phyloP scores from a whole-genome alignment of 768 basidiomycete genomes.

The Pisolithus sp. region DNA sequence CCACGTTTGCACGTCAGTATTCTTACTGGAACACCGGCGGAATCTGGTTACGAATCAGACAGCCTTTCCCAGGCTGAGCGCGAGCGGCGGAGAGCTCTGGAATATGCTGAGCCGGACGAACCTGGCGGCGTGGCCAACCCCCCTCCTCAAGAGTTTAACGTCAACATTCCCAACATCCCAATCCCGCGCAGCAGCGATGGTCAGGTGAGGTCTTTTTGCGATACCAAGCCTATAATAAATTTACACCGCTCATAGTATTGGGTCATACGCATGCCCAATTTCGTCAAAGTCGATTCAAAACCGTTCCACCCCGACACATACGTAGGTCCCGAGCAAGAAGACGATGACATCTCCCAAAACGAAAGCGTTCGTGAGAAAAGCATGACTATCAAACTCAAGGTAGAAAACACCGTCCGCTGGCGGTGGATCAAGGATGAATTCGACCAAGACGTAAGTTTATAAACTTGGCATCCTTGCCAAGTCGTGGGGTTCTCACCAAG shows the following conservation, averaged over 20 bases:
- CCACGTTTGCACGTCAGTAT: constrained; percentile 17
- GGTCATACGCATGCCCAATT: constrained; percentile 92
- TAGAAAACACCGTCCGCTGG: constrained; percentile 95
- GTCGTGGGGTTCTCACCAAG: background rate
- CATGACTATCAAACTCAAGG: constrained; percentile 79
- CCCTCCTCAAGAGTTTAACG: constrained; percentile 57
- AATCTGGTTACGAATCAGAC: constrained; percentile 57
- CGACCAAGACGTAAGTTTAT: constrained; percentile 64
- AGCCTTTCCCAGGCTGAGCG: constrained; percentile 57
- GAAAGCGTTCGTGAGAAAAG: constrained; percentile 69
- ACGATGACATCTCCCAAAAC: constrained; percentile 49
- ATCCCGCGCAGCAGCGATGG: constrained; percentile 75
- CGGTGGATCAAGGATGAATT: constrained; percentile 78
- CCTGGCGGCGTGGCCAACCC: constrained; percentile 45
- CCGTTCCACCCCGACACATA: constrained; percentile 88
- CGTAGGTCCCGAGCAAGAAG: constrained; percentile 74
- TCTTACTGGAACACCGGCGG: constrained; percentile 32
- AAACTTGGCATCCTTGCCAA: background rate
- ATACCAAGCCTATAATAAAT: background rate
- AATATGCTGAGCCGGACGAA: constrained; percentile 77
- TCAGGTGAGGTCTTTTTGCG: constrained; percentile 46
- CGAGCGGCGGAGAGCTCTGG: constrained; percentile 56
- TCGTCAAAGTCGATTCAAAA: constrained; percentile 81
- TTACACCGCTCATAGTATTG: constrained; percentile 47
- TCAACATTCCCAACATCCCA: constrained; percentile 83